Evolutionary conservation across 345 rosid species (phyloP), one percentile per base, ranked within the genome.

Genomic region (Eucalyptus pauciflora): DNA sequence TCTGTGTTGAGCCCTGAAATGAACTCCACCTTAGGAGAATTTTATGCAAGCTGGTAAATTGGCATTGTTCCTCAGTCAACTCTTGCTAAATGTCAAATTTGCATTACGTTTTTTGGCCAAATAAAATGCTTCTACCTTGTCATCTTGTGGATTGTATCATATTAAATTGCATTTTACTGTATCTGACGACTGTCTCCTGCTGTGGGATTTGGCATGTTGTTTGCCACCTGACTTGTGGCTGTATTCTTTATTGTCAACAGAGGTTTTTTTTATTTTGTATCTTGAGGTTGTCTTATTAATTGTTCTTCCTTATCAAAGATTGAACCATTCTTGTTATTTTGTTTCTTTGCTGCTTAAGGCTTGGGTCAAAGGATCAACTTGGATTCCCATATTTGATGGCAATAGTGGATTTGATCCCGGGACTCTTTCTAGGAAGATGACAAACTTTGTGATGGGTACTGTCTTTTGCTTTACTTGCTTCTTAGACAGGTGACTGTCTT

Each of bases 351-450:
- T 89, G 91, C 64, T 89, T 85, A 91, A 96, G 99, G 99, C 96
- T 88, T 95, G 98, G 97, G 95, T 96, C 88, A 97, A 95, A 92
- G 97, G 97, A 89, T 97, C 99, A 41, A 87, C 91, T 48, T 96
- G 99, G 99, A 93, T 96, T 89, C 99, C 99, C 27, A 94, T 96
- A 79, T 96, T 97, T 89, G 97, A 97, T 50, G 93, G 90, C 86
- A 95, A 96, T 86, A 90, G 92, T 80, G 89, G 91, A 87, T 87
- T 95, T 89, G 97, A 93, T 90, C 92, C 93, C 15, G 97, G 97
- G 92, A 92, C 95, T 89, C 89, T 95, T 94, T 92, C 99, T 86
- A 94, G 91, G 87, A 96, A 96, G 87, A 88, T 93, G 92, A 93
- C 96, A 89, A 93, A 89, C 90, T 96, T 96, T 93, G 90, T 94